Percentiles rank a stretch among this genome's conserved stretches.
Evolutionary conservation across 768 basidiomycete species (phyloP).

Genomic region (Clitopilus hobsonii): DNA sequence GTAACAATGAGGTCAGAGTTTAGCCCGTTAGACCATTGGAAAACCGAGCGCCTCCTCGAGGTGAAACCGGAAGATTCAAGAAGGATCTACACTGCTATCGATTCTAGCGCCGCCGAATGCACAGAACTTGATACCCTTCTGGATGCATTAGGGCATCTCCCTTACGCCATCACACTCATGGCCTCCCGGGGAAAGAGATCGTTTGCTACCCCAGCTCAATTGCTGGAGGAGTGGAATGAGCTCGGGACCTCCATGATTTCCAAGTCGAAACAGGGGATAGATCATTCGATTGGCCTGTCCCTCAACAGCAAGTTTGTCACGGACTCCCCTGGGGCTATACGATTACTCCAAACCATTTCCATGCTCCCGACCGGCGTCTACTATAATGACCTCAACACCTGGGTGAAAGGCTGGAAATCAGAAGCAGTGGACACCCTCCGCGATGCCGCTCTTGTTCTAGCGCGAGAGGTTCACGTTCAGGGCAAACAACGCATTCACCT

Average conservation of each 20-base stretch:
- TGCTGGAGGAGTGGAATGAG: constrained; percentile 5
- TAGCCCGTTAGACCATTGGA: constrained; percentile 17
- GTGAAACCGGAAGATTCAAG: constrained; percentile 15
- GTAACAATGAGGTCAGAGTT: constrained; percentile 28
- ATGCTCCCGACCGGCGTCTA: constrained; percentile 20
- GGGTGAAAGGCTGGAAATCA: constrained; percentile 6
- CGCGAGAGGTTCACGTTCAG: constrained; percentile 3
- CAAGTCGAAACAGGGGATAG: constrained; percentile 5
- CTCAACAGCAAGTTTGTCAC: constrained; percentile 4
- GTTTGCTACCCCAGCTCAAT: neutral
- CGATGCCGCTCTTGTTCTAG: constrained; percentile 7
- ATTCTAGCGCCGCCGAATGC: constrained; percentile 13
- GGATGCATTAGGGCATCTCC: constrained; percentile 21
- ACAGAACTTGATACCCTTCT: constrained; percentile 18
- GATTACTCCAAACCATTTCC: constrained; percentile 14
- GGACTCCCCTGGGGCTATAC: constrained; percentile 3
- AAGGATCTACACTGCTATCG: constrained; percentile 15
- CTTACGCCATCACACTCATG: constrained; percentile 30
- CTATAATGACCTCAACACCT: constrained; percentile 6
- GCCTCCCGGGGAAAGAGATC: constrained; percentile 16
- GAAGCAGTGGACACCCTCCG: neutral
- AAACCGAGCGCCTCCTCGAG: neutral
- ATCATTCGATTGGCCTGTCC: constrained; percentile 8
- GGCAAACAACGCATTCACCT: constrained; percentile 4
- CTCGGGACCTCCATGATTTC: constrained; percentile 3